phyloP scores from a whole-genome alignment of 805 yeast genomes.

The Nakazawaea ambrosiae region DNA sequence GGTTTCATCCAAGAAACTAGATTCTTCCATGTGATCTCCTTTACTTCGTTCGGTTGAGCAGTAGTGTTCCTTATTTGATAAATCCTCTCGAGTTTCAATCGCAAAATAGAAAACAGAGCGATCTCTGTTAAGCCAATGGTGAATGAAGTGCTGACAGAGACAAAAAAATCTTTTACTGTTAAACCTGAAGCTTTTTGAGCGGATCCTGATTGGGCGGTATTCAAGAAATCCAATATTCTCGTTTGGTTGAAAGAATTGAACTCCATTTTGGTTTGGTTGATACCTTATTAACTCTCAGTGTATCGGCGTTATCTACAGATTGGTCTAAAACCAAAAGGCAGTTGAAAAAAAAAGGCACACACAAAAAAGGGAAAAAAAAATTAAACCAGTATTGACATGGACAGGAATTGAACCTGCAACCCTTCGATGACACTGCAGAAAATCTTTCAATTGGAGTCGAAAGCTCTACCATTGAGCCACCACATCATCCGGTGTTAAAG shows the following conservation, averaged over 20 bases:
- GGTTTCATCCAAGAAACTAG: constrained; percentile 53
- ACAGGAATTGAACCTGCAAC: constrained; percentile 87
- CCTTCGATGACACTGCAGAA: constrained; percentile 51
- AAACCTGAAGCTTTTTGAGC: constrained; percentile 56
- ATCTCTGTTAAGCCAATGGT: constrained; percentile 49
- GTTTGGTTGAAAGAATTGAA: not conserved
- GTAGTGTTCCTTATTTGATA: constrained; percentile 48
- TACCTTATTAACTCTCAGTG: not conserved
- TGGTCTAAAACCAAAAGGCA: too few species aligned
- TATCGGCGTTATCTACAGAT: too few species aligned
- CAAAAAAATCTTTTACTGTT: constrained; percentile 46
- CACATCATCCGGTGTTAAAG: constrained; percentile 35
- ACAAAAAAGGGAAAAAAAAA: constrained; percentile 14
- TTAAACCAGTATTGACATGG: constrained; percentile 51
- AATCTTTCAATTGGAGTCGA: constrained; percentile 53
- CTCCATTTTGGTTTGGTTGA: not conserved
- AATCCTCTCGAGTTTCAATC: constrained; percentile 29
- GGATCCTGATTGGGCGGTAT: constrained; percentile 48
- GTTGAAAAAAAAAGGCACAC: too few species aligned
- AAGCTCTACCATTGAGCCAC: constrained; percentile 80
- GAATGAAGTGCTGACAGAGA: constrained; percentile 48
- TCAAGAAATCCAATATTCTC: constrained; percentile 30
- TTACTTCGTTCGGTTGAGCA: constrained; percentile 19
- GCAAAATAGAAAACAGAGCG: constrained; percentile 28
- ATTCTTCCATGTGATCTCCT: constrained; percentile 30